Evolutionary conservation across 352 stramenopile genomes (phyloP).

Genomic region (Phytophthora aleatoria): DNA sequence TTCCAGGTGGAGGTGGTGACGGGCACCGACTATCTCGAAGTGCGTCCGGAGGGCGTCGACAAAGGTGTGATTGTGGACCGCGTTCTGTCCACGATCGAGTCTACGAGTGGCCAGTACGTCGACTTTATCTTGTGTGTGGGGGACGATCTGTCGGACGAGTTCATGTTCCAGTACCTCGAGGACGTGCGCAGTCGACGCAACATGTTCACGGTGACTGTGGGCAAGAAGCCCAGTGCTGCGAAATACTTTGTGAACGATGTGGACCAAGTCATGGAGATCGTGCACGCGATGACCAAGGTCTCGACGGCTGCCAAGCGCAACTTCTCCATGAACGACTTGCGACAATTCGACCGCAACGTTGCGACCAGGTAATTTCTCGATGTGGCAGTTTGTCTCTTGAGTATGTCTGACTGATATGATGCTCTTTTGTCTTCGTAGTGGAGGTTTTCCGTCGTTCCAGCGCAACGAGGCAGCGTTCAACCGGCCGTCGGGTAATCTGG

Average conservation of each 20-base stretch:
- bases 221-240: slow-evolving; percentile 97
- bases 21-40: slow-evolving; percentile 90
- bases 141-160: slow-evolving; percentile 98
- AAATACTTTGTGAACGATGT: slow-evolving; percentile 99
- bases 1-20: slow-evolving; percentile 96
- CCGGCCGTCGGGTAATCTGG: slow-evolving; percentile 27
- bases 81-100: slow-evolving; percentile 93
- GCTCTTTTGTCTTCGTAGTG: slow-evolving; percentile 26
- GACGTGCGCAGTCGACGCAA: slow-evolving; percentile 68
- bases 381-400: neutral
- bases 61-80: slow-evolving; percentile 98
- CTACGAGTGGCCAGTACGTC: slow-evolving; percentile 70
- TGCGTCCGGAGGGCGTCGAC: slow-evolving; percentile 97
- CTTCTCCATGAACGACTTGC: slow-evolving; percentile 85
- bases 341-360: slow-evolving; percentile 64
- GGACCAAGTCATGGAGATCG: slow-evolving; percentile 94
- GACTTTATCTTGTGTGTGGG: slow-evolving; percentile 98
- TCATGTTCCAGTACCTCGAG: slow-evolving; percentile 95
- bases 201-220: slow-evolving; percentile 96
- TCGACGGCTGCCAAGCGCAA: slow-evolving; percentile 85
- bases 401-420: slow-evolving; percentile 2
- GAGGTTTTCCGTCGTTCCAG: slow-evolving; percentile 36
- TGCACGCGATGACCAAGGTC: slow-evolving; percentile 88
- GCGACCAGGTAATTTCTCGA: slow-evolving; percentile 43
- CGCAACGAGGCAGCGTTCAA: slow-evolving; percentile 27